Evolutionary conservation across 129 eudicot genomes (phyloP).

Genomic region (Calendula officinalis): DNA sequence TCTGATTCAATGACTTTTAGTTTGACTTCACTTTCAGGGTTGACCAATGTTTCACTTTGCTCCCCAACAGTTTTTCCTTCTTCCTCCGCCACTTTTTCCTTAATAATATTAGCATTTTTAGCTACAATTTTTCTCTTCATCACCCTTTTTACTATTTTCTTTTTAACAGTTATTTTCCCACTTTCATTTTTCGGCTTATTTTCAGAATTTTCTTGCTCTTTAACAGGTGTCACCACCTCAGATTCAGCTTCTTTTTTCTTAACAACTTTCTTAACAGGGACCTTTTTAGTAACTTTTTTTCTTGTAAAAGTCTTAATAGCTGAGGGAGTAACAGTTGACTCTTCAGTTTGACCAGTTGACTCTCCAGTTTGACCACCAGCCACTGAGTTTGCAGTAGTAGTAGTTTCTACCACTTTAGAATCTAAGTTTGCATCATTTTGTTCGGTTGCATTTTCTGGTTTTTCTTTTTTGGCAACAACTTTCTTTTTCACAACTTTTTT

Average conservation of each 20-base stretch:
- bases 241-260: conserved; percentile 42
- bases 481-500: conserved; percentile 72
- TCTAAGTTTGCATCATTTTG: conserved; percentile 34
- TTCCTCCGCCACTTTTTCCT: conserved; percentile 26
- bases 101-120: conserved; percentile 32
- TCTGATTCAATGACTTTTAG: conserved; percentile 28
- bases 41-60: conserved; percentile 27
- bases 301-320: conserved; percentile 47
- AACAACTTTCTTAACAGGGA: conserved; percentile 31
- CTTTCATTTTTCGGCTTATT: conserved; percentile 33
- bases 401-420: conserved; percentile 33
- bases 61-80: conserved; percentile 28
- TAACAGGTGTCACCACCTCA: conserved; percentile 36
- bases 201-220: conserved; percentile 48
- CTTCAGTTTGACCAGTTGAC: conserved; percentile 41
- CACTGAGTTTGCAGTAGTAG: conserved; percentile 25
- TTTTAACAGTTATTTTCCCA: conserved; percentile 55
- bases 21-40: conserved; percentile 34
- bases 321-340: conserved; percentile 36
- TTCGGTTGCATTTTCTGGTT: conserved; percentile 34
- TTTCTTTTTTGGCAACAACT: conserved; percentile 45
- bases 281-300: conserved; percentile 60
- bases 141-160: conserved; percentile 71
- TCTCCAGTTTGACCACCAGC: conserved; percentile 43
- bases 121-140: conserved; percentile 52